Base-by-base conservation (phyloP, 495 filamentous ascomycete genomes). In the Tuber umbilicatum region DNA sequence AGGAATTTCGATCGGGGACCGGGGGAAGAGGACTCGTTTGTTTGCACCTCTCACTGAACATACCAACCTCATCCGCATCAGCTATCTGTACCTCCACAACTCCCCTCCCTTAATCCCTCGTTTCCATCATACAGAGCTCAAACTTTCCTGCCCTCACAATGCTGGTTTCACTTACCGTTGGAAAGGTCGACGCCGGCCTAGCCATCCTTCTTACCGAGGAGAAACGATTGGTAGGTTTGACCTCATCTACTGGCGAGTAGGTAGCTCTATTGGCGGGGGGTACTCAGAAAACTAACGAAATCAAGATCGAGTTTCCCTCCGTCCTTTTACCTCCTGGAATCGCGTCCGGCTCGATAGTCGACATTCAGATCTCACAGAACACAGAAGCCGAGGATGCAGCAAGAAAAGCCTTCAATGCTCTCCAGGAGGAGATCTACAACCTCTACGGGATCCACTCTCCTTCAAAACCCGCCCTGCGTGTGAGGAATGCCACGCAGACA, bases 131-230 rank as follows among this genome's bases (percentile, higher is more conserved):
- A 42, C 41, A 74, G 68, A 27, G 55, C 27, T 17, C 27, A 55
- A 55, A 1, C 55, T 40, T 31, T 35, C 40, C 23, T 43, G 27
- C 45, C 39, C 50, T 70, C 7, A 70, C 70, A 70, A 99, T 98
- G 96, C 86, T 99, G 79, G 91, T 99, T 86, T 98, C 95, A 68
- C 89, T 99, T 83, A 99, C 95, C 67, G 96, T 99, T 83, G 95
- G 95, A 86, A 99, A 99, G 86, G 95, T 99, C 84, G 95, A 99
- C 84, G 95, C 95, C 79, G 95, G 95, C 84, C 94, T 99, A 80
- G 96, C 95, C 69, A 96, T 99, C 73, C 89, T 99, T 72, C 87
- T 99, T 74, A 99, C 95, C 50, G 91, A 97, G 80, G 95, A 99
- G 85, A 98, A 98, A 86, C 91, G 95, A 78, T 87, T 99, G 79